Base-by-base conservation (phyloP, 345 rosid species). In the Diplotaxis tenuifolia region DNA sequence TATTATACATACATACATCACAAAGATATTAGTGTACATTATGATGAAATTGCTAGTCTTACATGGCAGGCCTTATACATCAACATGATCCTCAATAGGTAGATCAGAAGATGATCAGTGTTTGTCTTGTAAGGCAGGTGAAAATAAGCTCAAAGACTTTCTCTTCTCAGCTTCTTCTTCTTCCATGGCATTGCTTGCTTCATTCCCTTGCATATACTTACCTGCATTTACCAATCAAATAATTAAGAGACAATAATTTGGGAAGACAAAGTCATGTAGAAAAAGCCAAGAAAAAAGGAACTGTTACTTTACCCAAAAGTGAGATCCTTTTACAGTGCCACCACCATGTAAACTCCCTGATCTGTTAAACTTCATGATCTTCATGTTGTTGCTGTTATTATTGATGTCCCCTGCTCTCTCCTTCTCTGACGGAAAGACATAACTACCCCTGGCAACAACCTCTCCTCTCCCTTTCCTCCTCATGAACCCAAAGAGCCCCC, bases 161-260 rank as follows among this genome's bases (percentile, higher is more conserved):
- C 84, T 40, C 84, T 82, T 82, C 82, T 84, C 32, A 29, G 60
- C 75, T 83, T 88, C 79, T 74, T 81, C 42, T 78, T 79, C 82
- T 66, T 86, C 93, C 93, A 83, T 32, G 87, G 84, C 72, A 84
- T 79, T 70, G 79, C 89, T 59, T 82, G 90, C 84, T 86, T 92
- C 79, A 90, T 42, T n/a, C 96, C 86, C 54, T 82, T 88, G 28
- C 76, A 90, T 53, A 92, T 31, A 40, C 76, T 73, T 27, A 70
- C 85, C 98, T 92, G 84, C 83, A 75, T 52, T 53, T 52, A 18
- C 59, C 74, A 62, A 68, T 40, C 59, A 55, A 20, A 45, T 52
- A 56, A 32, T 7, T 10, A 11, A 47, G 22, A 59, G 65, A 34
- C 40, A 7, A 38, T 4, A 4, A 1, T 31, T 57, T 58, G 28